Evolutionary conservation across 768 basidiomycete species (phyloP).

Genomic region (Suillus subluteus): DNA sequence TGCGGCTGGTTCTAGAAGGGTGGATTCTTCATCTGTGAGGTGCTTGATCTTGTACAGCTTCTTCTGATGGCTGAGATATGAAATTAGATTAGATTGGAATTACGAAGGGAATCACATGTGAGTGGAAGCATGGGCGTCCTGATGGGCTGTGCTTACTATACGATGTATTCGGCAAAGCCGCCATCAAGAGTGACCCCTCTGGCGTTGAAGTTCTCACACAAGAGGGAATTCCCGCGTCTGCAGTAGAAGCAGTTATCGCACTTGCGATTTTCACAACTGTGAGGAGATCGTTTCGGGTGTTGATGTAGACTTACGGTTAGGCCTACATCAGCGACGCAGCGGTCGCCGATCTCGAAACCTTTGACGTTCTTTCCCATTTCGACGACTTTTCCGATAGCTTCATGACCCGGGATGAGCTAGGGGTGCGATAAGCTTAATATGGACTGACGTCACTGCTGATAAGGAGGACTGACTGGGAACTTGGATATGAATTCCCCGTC

Average conservation of each 20-base stretch:
- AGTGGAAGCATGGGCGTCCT: too few relatives aligned
- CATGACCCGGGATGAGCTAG: slow-evolving; percentile 75
- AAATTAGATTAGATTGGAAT: not conserved
- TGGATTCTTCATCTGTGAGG: slow-evolving; percentile 84
- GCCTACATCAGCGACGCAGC: slow-evolving; percentile 83
- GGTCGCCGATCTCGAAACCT: slow-evolving; percentile 77
- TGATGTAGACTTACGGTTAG: slow-evolving; percentile 52
- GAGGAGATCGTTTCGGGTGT: slow-evolving; percentile 1
- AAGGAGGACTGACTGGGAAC: slow-evolving; percentile 46
- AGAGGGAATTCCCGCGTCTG: slow-evolving; percentile 76
- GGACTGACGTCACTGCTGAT: slow-evolving; percentile 23
- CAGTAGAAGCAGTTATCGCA: slow-evolving; percentile 90
- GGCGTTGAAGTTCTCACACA: slow-evolving; percentile 85
- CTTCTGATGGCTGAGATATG: slow-evolving; percentile 53
- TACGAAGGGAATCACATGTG: not conserved
- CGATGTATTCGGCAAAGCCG: slow-evolving; percentile 89
- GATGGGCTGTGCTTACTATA: slow-evolving; percentile 55
- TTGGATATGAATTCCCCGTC: slow-evolving; percentile 68
- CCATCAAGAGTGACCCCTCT: slow-evolving; percentile 82
- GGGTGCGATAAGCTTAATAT: slow-evolving; percentile 17
- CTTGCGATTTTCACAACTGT: slow-evolving; percentile 38
- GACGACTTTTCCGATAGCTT: slow-evolving; percentile 73
- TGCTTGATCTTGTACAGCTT: slow-evolving; percentile 90
- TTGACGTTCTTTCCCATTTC: slow-evolving; percentile 81
- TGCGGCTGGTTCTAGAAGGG: slow-evolving; percentile 86